Percentiles rank a stretch among this genome's conserved stretches.
These are phyloP conservation scores for Pyronema omphalodes DNA, from an alignment of 495 filamentous ascomycete species.

Conservation along the genomic window DNA sequence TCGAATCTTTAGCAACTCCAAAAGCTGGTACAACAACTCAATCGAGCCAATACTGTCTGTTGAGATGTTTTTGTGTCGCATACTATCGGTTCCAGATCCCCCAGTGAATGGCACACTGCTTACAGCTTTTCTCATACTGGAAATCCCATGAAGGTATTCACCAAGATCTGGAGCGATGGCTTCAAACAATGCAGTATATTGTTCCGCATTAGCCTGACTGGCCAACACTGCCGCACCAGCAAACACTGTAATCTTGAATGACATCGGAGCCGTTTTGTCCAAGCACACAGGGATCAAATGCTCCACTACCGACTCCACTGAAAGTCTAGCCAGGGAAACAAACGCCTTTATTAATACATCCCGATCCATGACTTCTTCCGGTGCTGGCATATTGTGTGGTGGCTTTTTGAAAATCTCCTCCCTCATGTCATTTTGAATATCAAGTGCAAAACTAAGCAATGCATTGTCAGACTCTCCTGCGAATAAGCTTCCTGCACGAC, in stretches of 20 bases:
- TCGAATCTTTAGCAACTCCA: conserved; percentile 21
- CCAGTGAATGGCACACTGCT: background rate
- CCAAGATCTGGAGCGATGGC: conserved; percentile 38
- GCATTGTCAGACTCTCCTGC: conserved; percentile 40
- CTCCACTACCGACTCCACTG: conserved; percentile 37
- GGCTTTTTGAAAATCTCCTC: conserved; percentile 43
- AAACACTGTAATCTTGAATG: conserved; percentile 42
- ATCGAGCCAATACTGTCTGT: conserved; percentile 20
- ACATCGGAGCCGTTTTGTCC: conserved; percentile 34
- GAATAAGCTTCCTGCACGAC: conserved; percentile 42
- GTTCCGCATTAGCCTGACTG: conserved; percentile 27
- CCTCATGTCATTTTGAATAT: conserved; percentile 44
- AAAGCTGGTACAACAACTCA: conserved; percentile 21
- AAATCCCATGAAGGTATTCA: conserved; percentile 30
- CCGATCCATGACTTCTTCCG: conserved; percentile 32
- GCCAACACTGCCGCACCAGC: conserved; percentile 26
- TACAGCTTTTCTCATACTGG: conserved; percentile 14
- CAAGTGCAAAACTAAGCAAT: conserved; percentile 43
- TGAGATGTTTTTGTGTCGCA: conserved; percentile 16
- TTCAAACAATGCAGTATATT: conserved; percentile 35
- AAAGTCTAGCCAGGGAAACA: conserved; percentile 40
- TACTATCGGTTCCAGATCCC: conserved; percentile 1
- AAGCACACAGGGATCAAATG: conserved; percentile 36
- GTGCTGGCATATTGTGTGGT: conserved; percentile 22
- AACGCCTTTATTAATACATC: conserved; percentile 46